Conservation (phyloP, 352 stramenopile genomes). For the Phytophthora lateralis region DNA sequence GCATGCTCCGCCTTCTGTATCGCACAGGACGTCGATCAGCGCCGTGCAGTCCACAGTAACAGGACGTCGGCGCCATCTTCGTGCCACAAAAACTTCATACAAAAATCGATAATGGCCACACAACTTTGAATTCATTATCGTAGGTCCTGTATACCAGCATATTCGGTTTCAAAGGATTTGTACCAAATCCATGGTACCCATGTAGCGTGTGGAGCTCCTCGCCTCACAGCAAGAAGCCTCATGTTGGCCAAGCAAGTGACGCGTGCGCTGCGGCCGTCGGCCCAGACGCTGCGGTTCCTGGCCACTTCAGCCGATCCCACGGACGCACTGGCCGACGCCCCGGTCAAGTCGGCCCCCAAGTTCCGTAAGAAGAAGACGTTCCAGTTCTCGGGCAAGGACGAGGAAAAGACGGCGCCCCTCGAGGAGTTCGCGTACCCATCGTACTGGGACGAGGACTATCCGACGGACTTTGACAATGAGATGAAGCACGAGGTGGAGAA, state of each 20-base stretch:
- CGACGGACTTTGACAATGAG: slow-evolving; percentile 63
- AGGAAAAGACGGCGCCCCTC: slow-evolving; percentile 36
- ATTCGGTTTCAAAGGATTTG: not conserved
- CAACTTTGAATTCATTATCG: not conserved
- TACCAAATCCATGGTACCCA: not conserved
- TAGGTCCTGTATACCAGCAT: not conserved
- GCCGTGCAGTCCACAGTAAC: slow-evolving; percentile 18
- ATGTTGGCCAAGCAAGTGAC: slow-evolving; percentile 42
- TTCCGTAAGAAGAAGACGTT: slow-evolving; percentile 74
- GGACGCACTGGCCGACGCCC: slow-evolving; percentile 5
- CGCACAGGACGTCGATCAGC: slow-evolving; percentile 31
- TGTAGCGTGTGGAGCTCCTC: slow-evolving; percentile 31
- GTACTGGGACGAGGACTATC: slow-evolving; percentile 83
- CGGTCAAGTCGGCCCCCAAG: slow-evolving; percentile 15
- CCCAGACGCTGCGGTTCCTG: slow-evolving; percentile 44
- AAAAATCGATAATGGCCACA: not conserved
- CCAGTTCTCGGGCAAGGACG: slow-evolving; percentile 61
- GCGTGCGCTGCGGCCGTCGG: slow-evolving; percentile 28
- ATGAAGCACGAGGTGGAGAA: slow-evolving; percentile 91
- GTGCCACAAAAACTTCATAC: slow-evolving; percentile 9
- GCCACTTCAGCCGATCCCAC: slow-evolving; percentile 10
- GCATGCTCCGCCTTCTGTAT: slow-evolving; percentile 36
- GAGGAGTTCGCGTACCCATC: slow-evolving; percentile 77
- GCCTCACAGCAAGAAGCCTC: slow-evolving; percentile 15
- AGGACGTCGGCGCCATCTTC: slow-evolving; percentile 24